Base-by-base conservation (phyloP, 73 alveolate genomes). In the Strombidium stylifer region DNA sequence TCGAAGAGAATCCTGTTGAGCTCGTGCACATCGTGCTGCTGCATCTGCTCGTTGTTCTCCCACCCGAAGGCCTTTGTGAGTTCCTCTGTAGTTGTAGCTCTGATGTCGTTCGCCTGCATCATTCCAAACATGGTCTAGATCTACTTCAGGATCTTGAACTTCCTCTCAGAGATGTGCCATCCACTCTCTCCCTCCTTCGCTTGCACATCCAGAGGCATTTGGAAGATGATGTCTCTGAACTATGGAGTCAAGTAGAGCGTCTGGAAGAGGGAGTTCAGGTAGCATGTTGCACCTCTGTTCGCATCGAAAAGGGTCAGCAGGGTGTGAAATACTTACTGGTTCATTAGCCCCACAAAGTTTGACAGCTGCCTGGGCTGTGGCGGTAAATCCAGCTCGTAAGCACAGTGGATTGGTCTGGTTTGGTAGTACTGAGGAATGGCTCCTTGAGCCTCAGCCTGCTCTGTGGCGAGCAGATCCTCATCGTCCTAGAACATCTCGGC, bases 231-330 rank as follows among this genome's bases (percentile, higher is more conserved):
- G 18, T 48, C 50, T 27, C 98, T 75, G 61, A 92, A 85, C 70
- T 92, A 76, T 2, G 96, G 98, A 28, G 96, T 84, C 86, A 89
- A 71, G 45, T 73, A 92, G 73, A 87, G 67, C 18, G 96, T 58
- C 77, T 92, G 91, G 64, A 92, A 72, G 34, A 92, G 85, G 11
- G 97, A 87, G 74, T 92, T 92, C 80, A 92, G 81, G 64, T 92
- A 92, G 65, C 98, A 92, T 12, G 98, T 92, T 25, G 94, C 94
- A 36, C 98, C 98, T 60, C 92, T 81, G n/a, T n/a, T n/a, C n/a
- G n/a, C n/a, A 42, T 20, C 19, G 27, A 39, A 10, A 39, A 1
- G 8, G 11, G 4, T 5, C 12, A 18, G 16, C 4, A 6, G 10
- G 10, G 42, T 77, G 82, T 32, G 21, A 23, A 15, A 27, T 20